Base-by-base conservation (phyloP, 345 rosid genomes). In the Eucalyptus marginata region DNA sequence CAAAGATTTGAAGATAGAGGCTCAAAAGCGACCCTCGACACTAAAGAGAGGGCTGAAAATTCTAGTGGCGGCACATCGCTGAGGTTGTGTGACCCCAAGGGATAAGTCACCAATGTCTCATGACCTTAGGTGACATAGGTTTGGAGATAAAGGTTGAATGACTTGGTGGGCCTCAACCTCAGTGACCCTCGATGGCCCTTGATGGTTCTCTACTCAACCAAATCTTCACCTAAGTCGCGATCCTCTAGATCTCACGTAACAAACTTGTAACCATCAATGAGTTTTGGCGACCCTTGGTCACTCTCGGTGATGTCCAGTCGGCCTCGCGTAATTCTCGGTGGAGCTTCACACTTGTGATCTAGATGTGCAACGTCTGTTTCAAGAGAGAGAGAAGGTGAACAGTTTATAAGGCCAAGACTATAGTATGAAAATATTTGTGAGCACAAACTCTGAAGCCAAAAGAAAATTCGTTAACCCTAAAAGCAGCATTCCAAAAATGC, bases 161-260 rank as follows among this genome's bases (percentile, higher is more conserved):
- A 7, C 20, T n/a, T 14, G 20, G 76, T 7, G 10, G 33, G 20
- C 36, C 76, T 56, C 29, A 24, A 9, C 62, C 62, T 56, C 0
- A 7, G 29, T 2, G 62, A 56, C 3, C 62, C 13, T 56, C 0
- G 13, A 10, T 56, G 62, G 1, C 62, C 29, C 29, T 56, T 10
- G 13, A 56, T 0, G 4, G 12, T 56, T 22, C 0, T 56, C 3
- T 24, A 4, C 1, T 56, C 1, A 0, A 52, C 29, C 27, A 56
- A 24, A 4, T 24, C 13, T 56, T 56, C 3, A 0, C 62, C 0
- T 2, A 0, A 0, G 13, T 22, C 1, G 0, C 0, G 3, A 24
- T 3, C 12, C 3, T 64, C 20, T n/a, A 14, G 10, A 7, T 64
- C 20, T 64, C 76, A 7, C 20, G 20, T 64, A 29, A 64, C 3